Evolutionary conservation across 2,329 filamentous ascomycete species (phyloP).

Genomic region (Blumeria graminis): DNA sequence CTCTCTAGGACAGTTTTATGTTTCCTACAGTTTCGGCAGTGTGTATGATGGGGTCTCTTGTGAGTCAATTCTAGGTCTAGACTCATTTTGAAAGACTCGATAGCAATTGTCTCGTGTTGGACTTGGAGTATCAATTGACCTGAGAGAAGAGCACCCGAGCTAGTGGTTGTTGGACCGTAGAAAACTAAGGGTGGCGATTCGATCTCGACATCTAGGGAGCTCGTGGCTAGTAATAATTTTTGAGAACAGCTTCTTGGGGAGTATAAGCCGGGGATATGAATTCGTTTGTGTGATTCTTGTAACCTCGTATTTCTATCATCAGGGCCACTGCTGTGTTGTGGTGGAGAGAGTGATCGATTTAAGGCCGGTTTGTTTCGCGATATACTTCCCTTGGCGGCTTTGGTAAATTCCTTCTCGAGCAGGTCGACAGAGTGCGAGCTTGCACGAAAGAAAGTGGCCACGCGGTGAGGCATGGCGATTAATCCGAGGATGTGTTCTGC

Average conservation of each 20-base stretch:
- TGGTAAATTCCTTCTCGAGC: slow-evolving; percentile 6
- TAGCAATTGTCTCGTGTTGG: slow-evolving; percentile 36
- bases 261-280: slow-evolving; percentile 9
- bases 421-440: slow-evolving; percentile 7
- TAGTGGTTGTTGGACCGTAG: slow-evolving; percentile 49
- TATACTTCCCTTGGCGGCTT: slow-evolving; percentile 5
- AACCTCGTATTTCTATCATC: slow-evolving; percentile 8
- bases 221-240: slow-evolving; percentile 10
- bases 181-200: slow-evolving; percentile 34
- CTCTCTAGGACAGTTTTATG: slow-evolving; percentile 50
- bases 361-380: slow-evolving; percentile 4
- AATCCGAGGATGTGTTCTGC: too few species aligned
- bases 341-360: slow-evolving; percentile 4
- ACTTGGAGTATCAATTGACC: slow-evolving; percentile 58
- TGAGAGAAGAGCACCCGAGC: slow-evolving; percentile 65
- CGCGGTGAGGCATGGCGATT: slow-evolving; percentile 9
- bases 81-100: slow-evolving; percentile 49
- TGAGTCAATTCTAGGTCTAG: slow-evolving; percentile 48
- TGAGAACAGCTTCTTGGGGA: slow-evolving; percentile 10
- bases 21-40: slow-evolving; percentile 55
- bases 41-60: slow-evolving; percentile 57
- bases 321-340: slow-evolving; percentile 3
- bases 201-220: slow-evolving; percentile 26
- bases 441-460: slow-evolving; percentile 10
- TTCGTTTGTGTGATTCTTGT: slow-evolving; percentile 11